Evolutionary conservation across 805 yeast species (phyloP).

Genomic region (Lachancea thermotolerans): DNA sequence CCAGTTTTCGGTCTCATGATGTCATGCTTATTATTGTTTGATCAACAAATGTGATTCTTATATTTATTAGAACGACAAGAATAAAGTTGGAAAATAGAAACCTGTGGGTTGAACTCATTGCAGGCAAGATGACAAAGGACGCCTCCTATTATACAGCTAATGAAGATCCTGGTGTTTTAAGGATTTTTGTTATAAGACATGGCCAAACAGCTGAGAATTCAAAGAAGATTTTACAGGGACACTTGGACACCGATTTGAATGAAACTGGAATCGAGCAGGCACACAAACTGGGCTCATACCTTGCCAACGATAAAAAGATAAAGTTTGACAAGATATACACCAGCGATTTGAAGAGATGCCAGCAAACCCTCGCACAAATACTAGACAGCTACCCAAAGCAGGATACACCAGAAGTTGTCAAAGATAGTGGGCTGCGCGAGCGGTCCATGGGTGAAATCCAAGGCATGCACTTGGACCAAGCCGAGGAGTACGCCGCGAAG

Average conservation of each 20-base stretch:
- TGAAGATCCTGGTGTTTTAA: slow-evolving; percentile 32
- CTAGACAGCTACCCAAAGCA: slow-evolving; percentile 17
- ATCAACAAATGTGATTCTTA: too few species aligned
- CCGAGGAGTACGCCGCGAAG: slow-evolving; percentile 41
- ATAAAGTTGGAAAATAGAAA: too few species aligned
- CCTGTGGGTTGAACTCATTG: too few species aligned
- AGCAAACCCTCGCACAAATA: slow-evolving; percentile 48
- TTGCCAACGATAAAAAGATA: slow-evolving; percentile 27
- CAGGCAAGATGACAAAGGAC: slow-evolving; percentile 13
- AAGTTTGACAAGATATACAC: slow-evolving; percentile 33
- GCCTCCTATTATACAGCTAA: slow-evolving; percentile 25
- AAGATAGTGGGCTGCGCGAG: slow-evolving; percentile 47
- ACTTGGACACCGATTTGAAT: slow-evolving; percentile 57
- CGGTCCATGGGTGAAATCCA: slow-evolving; percentile 73
- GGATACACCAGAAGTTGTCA: slow-evolving; percentile 2
- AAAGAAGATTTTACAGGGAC: slow-evolving; percentile 72
- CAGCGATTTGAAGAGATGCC: slow-evolving; percentile 48
- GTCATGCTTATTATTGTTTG: not conserved
- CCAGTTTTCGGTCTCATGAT: not conserved
- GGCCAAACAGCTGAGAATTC: slow-evolving; percentile 78
- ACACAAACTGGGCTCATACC: slow-evolving; percentile 38
- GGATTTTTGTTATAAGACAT: slow-evolving; percentile 66
- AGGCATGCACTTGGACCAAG: slow-evolving; percentile 66
- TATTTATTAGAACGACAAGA: not conserved
- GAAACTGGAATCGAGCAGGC: slow-evolving; percentile 59